These are phyloP conservation scores for Thalia dealbata DNA, from an alignment of 176 grass and related monocot genomes.

Conservation along the genomic window DNA sequence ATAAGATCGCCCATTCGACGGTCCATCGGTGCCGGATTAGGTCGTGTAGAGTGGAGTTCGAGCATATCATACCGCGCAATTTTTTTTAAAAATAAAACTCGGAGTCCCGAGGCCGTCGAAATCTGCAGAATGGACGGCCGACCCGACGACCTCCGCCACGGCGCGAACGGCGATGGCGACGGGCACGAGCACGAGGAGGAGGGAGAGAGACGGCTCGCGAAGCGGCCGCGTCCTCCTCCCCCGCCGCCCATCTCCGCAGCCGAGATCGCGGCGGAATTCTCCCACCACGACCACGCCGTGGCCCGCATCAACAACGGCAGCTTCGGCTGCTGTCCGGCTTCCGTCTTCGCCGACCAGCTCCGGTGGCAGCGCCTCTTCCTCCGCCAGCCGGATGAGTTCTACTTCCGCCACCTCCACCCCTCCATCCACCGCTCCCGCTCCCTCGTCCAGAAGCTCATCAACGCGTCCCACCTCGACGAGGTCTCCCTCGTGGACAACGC, in stretches of 20 bases:
- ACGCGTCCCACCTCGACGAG: conserved; percentile 42
- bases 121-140: not conserved
- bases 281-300: conserved; percentile 52
- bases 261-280: conserved; percentile 60
- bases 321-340: conserved; percentile 78
- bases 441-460: conserved; percentile 30
- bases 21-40: not conserved
- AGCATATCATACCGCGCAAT: not conserved
- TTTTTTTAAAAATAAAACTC: not conserved
- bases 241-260: conserved; percentile 18
- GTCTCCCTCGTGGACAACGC: conserved; percentile 93
- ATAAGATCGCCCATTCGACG: not conserved
- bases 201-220: conserved; percentile 16
- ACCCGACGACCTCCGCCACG: conserved; percentile 6
- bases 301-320: conserved; percentile 93
- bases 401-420: conserved; percentile 56
- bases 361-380: conserved; percentile 63
- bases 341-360: conserved; percentile 50
- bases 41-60: not conserved
- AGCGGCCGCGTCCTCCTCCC: conserved; percentile 25
- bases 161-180: conserved; percentile 21
- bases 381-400: conserved; percentile 75
- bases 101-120: not conserved
- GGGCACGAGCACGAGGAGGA: not conserved
- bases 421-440: conserved; percentile 39